Conservation (phyloP, 2,329 filamentous ascomycete species). For the Lojkania enalia region DNA sequence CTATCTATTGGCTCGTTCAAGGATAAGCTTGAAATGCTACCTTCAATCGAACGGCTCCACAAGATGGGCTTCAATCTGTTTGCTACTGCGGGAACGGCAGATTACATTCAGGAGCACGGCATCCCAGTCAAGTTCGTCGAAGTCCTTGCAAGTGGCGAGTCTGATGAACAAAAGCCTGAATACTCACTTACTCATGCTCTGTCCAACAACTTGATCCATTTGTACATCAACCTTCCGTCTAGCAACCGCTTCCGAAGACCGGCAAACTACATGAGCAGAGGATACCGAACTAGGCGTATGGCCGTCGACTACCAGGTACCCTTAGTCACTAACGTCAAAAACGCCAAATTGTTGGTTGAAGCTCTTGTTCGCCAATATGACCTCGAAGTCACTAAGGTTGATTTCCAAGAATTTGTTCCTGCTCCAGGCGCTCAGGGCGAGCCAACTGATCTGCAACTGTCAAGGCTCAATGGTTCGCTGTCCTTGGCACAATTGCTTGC, state of each 20-base stretch:
- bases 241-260: constrained; percentile 96
- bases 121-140: constrained; percentile 94
- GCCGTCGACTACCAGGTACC: constrained; percentile 97
- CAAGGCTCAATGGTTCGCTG: constrained; percentile 59
- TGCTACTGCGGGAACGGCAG: constrained; percentile 92
- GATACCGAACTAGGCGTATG: constrained; percentile 95
- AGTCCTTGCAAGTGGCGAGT: constrained; percentile 63
- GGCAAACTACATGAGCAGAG: constrained; percentile 98
- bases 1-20: constrained; percentile 96
- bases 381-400: constrained; percentile 77
- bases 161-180: constrained; percentile 86
- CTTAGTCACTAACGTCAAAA: constrained; percentile 98
- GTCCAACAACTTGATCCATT: constrained; percentile 95
- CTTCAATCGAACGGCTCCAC: constrained; percentile 86
- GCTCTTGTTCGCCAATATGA: constrained; percentile 89
- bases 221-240: constrained; percentile 99
- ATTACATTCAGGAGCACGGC: constrained; percentile 91
- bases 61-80: constrained; percentile 94
- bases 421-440: constrained; percentile 37
- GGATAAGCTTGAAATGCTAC: constrained; percentile 96
- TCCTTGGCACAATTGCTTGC: constrained; percentile 72
- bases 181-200: constrained; percentile 97
- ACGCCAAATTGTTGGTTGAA: constrained; percentile 95
- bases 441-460: constrained; percentile 44
- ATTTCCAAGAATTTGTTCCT: constrained; percentile 80